Base-by-base conservation (phyloP, 805 yeast genomes). In the Scheffersomyces stipitis region DNA sequence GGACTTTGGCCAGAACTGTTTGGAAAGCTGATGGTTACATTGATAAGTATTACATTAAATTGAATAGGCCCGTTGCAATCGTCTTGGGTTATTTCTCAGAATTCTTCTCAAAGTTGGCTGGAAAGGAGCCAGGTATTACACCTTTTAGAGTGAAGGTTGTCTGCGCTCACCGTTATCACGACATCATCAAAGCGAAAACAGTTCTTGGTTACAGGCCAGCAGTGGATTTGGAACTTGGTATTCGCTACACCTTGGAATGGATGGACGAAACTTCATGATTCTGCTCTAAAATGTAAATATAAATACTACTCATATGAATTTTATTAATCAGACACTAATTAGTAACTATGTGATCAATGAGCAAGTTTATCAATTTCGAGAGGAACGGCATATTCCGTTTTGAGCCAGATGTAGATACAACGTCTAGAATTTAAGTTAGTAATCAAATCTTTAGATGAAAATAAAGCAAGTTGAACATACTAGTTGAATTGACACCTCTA, bases 11-110 rank as follows among this genome's bases (percentile, higher is more conserved):
- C 6, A 78, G 97, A 55, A 85, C 95, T 1, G 95, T 93, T 17
- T 93, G 98, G 98, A 91, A 91, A 59, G 90, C 91, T 15, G 96
- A 89, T 63, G 97, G 96, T 3, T 84, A 82, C 54, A 75, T 86
- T 37, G 93, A 84, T 48, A 74, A 73, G 18, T 71, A 63, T 35
- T 82, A 80, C 48, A 80, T 87, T 46, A 89, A 80, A 15, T 72
- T 93, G 40, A 73, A 73, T 31, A 77, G 84, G 52, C 79, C 85
- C 0, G 65, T 87, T n/a, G 98, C 96, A 2, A 74, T 93, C 41
- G 75, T 69, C 2, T 80, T 83, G 28, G 97, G 97, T 12, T 85
- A 86, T 53, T 60, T 88, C 28, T 79, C 95, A n/a, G 86, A 84
- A 49, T 76, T 78, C 52, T 76, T 82, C 42, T 78, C 93, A 8